Evolutionary conservation across 805 yeast species (phyloP), one percentile per base, ranked within the genome.

Genomic region (Yarrowia alimentaria): DNA sequence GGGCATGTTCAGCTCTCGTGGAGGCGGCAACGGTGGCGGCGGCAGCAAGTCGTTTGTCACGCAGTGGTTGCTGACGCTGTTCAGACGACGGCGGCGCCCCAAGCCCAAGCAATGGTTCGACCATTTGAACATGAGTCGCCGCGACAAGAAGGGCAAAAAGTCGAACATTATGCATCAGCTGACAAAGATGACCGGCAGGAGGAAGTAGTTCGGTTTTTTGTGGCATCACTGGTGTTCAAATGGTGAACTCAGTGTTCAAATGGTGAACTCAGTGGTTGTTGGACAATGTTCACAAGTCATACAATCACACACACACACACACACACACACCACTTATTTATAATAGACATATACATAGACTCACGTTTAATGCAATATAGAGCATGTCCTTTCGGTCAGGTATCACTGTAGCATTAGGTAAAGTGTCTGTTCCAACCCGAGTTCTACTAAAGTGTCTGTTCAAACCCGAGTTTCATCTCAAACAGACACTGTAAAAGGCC

Each of bases 1-100:
- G 47, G 89, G 91, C 13, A 77, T 84, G 79, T 43, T 43, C 29
- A 30, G 30, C 22, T 20, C 21, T 8, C 37, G 28, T 7, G 37
- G 19, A 13, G 19, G 33, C 6, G 47, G 33, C 22, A 30, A 30
- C n/a, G 50, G 28, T 7, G 37, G 19, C 17, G 19, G 33, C 6
- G 47, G 33, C 19, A 13, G 25, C 18, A 40, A 10, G 19, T 33
- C 47, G 20, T 40, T 6, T 7, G 13, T 40, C 3, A 6, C 28
- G 9, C 47, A 28, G 14, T 40, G 47, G 47, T 3, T 40, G 0
- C 11, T 18, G 12, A 21, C 25, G 8, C 12, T 40, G 19, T 13
- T 40, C 10, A 22, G 25, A 13, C 11, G 47, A 10, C 6, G 11
- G 14, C 26, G 25, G 7, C 17, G 32, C 2, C 3, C 14, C 10